phyloP scores from a whole-genome alignment of 495 filamentous ascomycete genomes.

The Lasiosphaeria hispida region DNA sequence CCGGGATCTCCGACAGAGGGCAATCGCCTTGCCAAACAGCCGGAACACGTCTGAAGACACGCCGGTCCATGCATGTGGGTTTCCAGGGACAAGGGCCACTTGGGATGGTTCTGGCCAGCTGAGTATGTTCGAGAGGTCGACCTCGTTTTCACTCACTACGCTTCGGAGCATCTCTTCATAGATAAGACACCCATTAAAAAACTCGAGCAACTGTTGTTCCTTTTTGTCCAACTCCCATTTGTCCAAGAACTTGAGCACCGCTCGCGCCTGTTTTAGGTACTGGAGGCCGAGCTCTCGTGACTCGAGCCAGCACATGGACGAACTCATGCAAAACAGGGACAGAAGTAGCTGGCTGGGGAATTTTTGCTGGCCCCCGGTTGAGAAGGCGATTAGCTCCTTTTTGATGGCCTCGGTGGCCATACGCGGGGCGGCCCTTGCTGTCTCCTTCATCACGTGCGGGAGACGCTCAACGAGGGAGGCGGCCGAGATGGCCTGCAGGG shows the following conservation, averaged over 20 bases:
- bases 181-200: slow-evolving; percentile 36
- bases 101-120: slow-evolving; percentile 32
- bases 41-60: slow-evolving; percentile 28
- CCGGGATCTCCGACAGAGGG: slow-evolving; percentile 32
- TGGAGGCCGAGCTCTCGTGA: slow-evolving; percentile 30
- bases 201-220: slow-evolving; percentile 25
- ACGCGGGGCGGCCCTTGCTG: slow-evolving; percentile 25
- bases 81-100: slow-evolving; percentile 12
- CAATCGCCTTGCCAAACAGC: slow-evolving; percentile 35
- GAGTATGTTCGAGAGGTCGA: slow-evolving; percentile 32
- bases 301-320: slow-evolving; percentile 38
- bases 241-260: slow-evolving; percentile 25
- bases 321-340: slow-evolving; percentile 37
- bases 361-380: background rate
- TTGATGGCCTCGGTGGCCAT: slow-evolving; percentile 28
- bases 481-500: slow-evolving; percentile 32
- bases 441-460: slow-evolving; percentile 31
- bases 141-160: slow-evolving; percentile 35
- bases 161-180: slow-evolving; percentile 38
- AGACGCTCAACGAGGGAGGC: slow-evolving; percentile 35
- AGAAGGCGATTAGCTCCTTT: slow-evolving; percentile 28
- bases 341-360: slow-evolving; percentile 32
- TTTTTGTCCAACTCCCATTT: slow-evolving; percentile 14
- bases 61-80: slow-evolving; percentile 31
- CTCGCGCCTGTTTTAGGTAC: slow-evolving; percentile 28